These are phyloP conservation scores for Boletellus sp. DNA, from an alignment of 768 basidiomycete genomes.

Conservation along the genomic window DNA sequence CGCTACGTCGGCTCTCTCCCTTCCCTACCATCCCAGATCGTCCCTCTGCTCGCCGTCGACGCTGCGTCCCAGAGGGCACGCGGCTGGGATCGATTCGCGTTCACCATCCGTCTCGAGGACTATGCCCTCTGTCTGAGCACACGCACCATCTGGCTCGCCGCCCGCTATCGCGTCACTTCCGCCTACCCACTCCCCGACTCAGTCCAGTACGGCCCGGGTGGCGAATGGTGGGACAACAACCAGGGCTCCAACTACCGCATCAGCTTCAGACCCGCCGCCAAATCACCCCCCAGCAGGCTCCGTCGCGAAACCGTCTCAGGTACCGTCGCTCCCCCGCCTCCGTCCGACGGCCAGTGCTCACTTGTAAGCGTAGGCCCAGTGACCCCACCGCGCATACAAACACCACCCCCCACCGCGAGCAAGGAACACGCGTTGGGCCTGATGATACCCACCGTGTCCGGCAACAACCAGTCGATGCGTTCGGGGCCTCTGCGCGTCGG, in stretches of 20 bases:
- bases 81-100: slow-evolving; percentile 58
- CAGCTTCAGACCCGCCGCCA: slow-evolving; percentile 43
- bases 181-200: slow-evolving; percentile 17
- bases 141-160: slow-evolving; percentile 59
- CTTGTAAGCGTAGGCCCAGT: slow-evolving; percentile 7
- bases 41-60: not conserved
- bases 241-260: slow-evolving; percentile 71
- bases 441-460: slow-evolving; percentile 2
- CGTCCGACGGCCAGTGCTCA: not conserved
- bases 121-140: slow-evolving; percentile 48
- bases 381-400: not conserved
- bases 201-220: slow-evolving; percentile 38
- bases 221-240: slow-evolving; percentile 97
- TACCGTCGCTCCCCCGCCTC: not conserved
- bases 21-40: slow-evolving; percentile 31
- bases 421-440: slow-evolving; percentile 13
- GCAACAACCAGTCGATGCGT: not conserved
- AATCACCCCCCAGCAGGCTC: not conserved
- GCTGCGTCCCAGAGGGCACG: not conserved
- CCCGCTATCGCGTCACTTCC: slow-evolving; percentile 41
- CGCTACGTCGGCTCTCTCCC: slow-evolving; percentile 43
- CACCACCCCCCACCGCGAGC: not conserved
- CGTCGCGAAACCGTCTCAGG: slow-evolving; percentile 24
- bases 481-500: slow-evolving; percentile 9
- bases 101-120: slow-evolving; percentile 69